phyloP scores from a whole-genome alignment of 1,284 basidiomycete genomes.

The Pseudozyma sp. region DNA sequence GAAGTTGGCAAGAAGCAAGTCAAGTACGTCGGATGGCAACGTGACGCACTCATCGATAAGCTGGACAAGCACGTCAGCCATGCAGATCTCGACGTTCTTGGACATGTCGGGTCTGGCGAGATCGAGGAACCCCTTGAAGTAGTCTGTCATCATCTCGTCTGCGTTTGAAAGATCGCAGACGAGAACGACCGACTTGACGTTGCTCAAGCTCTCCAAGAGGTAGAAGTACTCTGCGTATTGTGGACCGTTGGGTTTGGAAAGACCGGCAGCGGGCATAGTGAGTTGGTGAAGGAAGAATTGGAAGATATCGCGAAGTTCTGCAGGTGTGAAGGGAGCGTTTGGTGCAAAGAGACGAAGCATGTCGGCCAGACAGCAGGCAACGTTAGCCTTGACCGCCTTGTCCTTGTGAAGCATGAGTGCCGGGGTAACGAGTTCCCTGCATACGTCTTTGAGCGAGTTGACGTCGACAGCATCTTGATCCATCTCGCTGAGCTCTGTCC shows the following conservation, averaged over 20 bases:
- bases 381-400: constrained; percentile 89
- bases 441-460: constrained; percentile 77
- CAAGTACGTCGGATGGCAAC: constrained; percentile 82
- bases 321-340: constrained; percentile 91
- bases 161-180: constrained; percentile 88
- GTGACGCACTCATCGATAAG: constrained; percentile 86
- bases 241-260: constrained; percentile 52
- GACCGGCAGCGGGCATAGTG: constrained; percentile 49
- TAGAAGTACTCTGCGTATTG: constrained; percentile 72
- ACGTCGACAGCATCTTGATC: constrained; percentile 89
- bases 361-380: constrained; percentile 94
- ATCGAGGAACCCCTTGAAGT: constrained; percentile 85
- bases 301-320: constrained; percentile 75
- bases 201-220: constrained; percentile 88
- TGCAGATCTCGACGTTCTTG: constrained; percentile 87
- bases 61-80: constrained; percentile 88
- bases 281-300: constrained; percentile 74
- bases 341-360: constrained; percentile 93
- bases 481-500: constrained; percentile 79
- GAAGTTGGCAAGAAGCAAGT: constrained; percentile 86
- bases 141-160: constrained; percentile 84
- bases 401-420: constrained; percentile 92
- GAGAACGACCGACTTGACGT: constrained; percentile 92
- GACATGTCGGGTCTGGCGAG: constrained; percentile 75
- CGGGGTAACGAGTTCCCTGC: constrained; percentile 82